These are phyloP conservation scores for Sorghum bicolor DNA, from an alignment of 176 grass and related monocot genomes.

Conservation along the genomic window Sorghum_bicolor_NCBIv3 NC_012872.2:9249501-9250000, in stretches of 20 bases:
- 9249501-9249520: constrained; percentile 18
- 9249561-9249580: constrained; percentile 38
- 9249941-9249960: not conserved
- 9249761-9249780: constrained; percentile 84
- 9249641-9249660: constrained; percentile 84
- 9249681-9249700: constrained; percentile 16
- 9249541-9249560: not conserved
- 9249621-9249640: constrained; percentile 75
- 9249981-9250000: not conserved
- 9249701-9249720: constrained; percentile 16
- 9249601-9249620: constrained; percentile 95
- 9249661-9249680: constrained; percentile 45
- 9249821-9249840: constrained; percentile 75
- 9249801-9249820: constrained; percentile 98
- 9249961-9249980: not conserved
- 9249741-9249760: constrained; percentile 71
- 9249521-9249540: constrained; percentile 1
- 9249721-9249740: constrained; percentile 19
- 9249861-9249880: constrained; percentile 7
- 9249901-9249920: not conserved
- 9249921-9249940: not conserved
- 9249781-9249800: constrained; percentile 96
- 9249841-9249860: constrained; percentile 19
- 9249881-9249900: not conserved
- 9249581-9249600: constrained; percentile 71